These are phyloP conservation scores for Glycyrrhiza uralensis DNA, from an alignment of 306 rosid species.

Conservation along the genomic window DNA sequence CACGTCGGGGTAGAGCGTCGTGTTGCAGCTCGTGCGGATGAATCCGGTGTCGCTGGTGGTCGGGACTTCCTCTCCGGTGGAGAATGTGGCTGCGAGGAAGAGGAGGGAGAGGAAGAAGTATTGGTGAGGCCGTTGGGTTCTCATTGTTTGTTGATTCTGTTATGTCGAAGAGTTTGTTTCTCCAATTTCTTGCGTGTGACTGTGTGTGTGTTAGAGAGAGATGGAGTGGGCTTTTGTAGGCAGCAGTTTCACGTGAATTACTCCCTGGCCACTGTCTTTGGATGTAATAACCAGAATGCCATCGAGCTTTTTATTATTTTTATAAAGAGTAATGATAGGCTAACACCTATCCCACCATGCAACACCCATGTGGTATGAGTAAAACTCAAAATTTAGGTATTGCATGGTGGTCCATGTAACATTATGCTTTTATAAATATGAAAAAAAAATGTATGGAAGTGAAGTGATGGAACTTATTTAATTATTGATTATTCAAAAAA, in stretches of 20 bases:
- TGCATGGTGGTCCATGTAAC: too few species aligned
- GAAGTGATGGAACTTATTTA: too few species aligned
- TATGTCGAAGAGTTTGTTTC: not conserved
- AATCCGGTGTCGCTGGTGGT: slow-evolving; percentile 33
- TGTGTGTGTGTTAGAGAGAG: not conserved
- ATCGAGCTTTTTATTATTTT: not conserved
- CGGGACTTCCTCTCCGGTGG: not conserved
- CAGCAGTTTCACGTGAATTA: not conserved
- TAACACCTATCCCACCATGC: too few species aligned
- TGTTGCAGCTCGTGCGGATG: slow-evolving; percentile 75
- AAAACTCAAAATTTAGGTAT: too few species aligned
- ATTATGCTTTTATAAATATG: too few species aligned
- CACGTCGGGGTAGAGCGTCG: slow-evolving; percentile 79
- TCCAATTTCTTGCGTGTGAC: not conserved
- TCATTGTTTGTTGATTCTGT: slow-evolving; percentile 22
- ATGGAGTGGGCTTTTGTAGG: slow-evolving; percentile 34
- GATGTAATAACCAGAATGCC: slow-evolving; percentile 1
- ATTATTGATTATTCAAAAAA: too few species aligned
- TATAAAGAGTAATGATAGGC: too few species aligned
- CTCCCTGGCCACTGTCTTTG: not conserved
- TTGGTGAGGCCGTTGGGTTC: slow-evolving; percentile 14
- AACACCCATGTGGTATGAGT: too few species aligned
- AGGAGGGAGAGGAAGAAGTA: not conserved
- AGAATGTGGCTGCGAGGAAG: slow-evolving; percentile 25
- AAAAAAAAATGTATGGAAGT: too few species aligned